Evolutionary conservation across 352 stramenopile genomes (phyloP), one percentile per base, ranked within the genome.

Genomic region (Pythium monospermum): DNA sequence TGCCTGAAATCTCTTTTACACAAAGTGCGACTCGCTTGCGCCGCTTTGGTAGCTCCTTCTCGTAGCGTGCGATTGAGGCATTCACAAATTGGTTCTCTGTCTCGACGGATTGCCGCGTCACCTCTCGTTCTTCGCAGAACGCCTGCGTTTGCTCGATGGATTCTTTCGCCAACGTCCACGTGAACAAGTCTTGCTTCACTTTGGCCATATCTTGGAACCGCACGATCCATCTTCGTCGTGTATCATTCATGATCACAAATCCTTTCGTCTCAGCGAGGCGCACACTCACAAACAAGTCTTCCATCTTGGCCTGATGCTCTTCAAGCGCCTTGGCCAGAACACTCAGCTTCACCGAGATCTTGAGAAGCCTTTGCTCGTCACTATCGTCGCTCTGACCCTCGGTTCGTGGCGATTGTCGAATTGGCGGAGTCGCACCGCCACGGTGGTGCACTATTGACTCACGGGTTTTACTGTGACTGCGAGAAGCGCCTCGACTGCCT

Each of bases 201-300:
- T 39, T 30, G 5, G 69, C 59, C 36, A 70, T 45, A 30, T 74
- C 65, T 10, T 53, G 26, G 39, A 52, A 70, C 21, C 67, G 26
- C 16, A 64, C 46, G 15, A 61, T 39, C 68, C 68, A 77, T 4
- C 23, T 64, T 51, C 61, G 54, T 35, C 61, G 38, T 2, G 62
- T 50, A 40, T 74, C 68, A 26, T 74, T 77, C 55, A 77, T 66
- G 22, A 77, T 66, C 18, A 72, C 58, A 4, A 47, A 23, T 6
- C 68, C 65, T 59, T 71, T 77, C 0, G 52, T 37, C 30, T 74
- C 61, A 0, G 68, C 60, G 5, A 67, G 16, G 13, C 62, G 46
- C 11, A 72, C 38, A 3, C 54, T 68, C 31, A 61, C 38, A 8
- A 59, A 43, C n/a, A 64, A 23, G 28, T 77, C 65, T 8, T 72